A percentile compares a stretch with the other conserved stretches of the same genome.
Conservation (phyloP, 768 basidiomycete species). For the Russula foetens region DNA sequence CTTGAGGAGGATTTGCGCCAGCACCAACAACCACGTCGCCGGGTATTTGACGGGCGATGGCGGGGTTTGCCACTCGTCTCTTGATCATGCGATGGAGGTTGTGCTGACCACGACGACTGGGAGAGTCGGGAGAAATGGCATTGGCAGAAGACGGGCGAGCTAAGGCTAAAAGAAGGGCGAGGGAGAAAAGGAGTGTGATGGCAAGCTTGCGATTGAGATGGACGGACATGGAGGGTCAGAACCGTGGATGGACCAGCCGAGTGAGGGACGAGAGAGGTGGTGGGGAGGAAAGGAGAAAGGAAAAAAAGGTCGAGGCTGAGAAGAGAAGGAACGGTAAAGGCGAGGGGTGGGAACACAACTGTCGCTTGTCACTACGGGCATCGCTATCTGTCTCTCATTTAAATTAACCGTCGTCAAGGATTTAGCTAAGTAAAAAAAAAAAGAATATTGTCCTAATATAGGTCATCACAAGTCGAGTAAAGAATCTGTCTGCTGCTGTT, state of each 20-base stretch:
- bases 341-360: no score
- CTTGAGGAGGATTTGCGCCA: constrained; percentile 29
- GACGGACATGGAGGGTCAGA: constrained; percentile 40
- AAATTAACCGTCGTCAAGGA: neutral
- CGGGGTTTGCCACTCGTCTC: constrained; percentile 43
- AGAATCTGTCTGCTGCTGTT: neutral
- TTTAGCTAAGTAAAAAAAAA: neutral
- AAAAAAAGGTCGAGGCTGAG: neutral
- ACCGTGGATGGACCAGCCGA: constrained; percentile 14
- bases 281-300: neutral
- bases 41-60: constrained; percentile 6
- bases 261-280: neutral
- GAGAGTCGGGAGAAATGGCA: constrained; percentile 30
- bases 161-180: constrained; percentile 47
- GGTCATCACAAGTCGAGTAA: neutral
- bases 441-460: neutral
- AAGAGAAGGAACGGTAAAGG: neutral
- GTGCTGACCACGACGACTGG: constrained; percentile 46
- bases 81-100: constrained; percentile 58
- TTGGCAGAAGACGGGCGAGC: constrained; percentile 38
- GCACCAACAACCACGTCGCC: constrained; percentile 1
- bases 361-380: no score
- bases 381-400: no score
- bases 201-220: constrained; percentile 37
- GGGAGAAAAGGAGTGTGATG: constrained; percentile 56